Evolutionary conservation across 208 protist genomes (phyloP).

Genomic region (Endotrypanum monterogeii): DNA sequence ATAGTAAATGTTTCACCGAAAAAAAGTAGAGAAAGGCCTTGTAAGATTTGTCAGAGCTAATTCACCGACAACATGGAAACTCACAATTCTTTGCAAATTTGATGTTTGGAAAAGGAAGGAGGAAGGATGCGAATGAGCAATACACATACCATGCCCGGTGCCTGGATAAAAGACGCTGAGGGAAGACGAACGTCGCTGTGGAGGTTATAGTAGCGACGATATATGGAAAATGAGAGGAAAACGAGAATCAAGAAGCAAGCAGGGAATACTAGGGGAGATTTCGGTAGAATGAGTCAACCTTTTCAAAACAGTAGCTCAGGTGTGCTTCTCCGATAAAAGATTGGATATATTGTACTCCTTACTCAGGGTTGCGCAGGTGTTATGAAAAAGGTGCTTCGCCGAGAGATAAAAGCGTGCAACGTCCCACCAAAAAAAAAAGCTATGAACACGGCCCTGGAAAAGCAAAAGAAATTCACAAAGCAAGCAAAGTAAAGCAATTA

Average conservation of each 20-base stretch:
- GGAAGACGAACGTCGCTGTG: background rate
- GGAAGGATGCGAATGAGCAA: background rate
- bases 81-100: background rate
- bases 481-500: background rate
- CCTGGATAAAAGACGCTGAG: background rate
- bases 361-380: background rate
- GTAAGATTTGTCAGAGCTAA: background rate
- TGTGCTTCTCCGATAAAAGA: background rate
- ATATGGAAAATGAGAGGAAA: constrained; percentile 10
- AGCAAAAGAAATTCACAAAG: background rate
- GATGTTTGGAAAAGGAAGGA: background rate
- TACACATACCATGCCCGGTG: background rate
- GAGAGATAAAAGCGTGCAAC: background rate
- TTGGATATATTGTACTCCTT: background rate
- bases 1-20: constrained; percentile 7
- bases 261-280: background rate
- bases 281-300: background rate
- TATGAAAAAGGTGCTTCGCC: background rate
- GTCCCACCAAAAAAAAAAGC: constrained; percentile 7
- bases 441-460: constrained; percentile 8
- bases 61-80: too few relatives aligned
- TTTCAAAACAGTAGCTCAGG: background rate
- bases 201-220: background rate
- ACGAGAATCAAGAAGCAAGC: background rate
- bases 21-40: background rate